phyloP scores from a whole-genome alignment of 1,284 basidiomycete species.

The Malassezia vespertilionis region DNA sequence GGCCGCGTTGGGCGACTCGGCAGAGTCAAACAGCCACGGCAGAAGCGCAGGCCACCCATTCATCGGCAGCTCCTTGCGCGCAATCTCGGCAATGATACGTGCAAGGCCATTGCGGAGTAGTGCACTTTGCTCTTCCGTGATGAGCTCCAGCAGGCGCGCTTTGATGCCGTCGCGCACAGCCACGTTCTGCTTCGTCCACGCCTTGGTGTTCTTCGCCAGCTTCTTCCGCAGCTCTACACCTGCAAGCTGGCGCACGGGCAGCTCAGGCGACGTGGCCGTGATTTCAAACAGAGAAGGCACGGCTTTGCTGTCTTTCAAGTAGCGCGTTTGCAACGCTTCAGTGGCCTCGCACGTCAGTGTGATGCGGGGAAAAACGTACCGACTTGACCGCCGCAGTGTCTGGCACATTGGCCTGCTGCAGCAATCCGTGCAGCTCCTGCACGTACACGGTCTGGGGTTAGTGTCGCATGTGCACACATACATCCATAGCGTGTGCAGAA shows the following conservation, averaged over 20 bases:
- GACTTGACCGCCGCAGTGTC: conserved; percentile 44
- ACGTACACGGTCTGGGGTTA: conserved; percentile 20
- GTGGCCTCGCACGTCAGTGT: conserved; percentile 67
- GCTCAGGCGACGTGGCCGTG: conserved; percentile 69
- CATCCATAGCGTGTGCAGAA: conserved; percentile 1
- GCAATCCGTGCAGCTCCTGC: conserved; percentile 38
- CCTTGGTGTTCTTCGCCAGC: conserved; percentile 63
- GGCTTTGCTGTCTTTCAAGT: conserved; percentile 76
- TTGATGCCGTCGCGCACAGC: conserved; percentile 75
- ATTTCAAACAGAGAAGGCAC: conserved; percentile 85
- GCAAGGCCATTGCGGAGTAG: conserved; percentile 67
- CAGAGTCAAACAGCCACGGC: conserved; percentile 73
- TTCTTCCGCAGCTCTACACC: conserved; percentile 97
- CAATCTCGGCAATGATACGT: conserved; percentile 85
- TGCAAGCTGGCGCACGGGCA: conserved; percentile 77
- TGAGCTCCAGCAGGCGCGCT: conserved; percentile 65
- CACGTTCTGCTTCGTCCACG: conserved; percentile 69
- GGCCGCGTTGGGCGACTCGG: conserved; percentile 58
- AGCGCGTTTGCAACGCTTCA: conserved; percentile 56
- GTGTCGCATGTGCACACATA: conserved; percentile 2
- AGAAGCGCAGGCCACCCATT: conserved; percentile 78
- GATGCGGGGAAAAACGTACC: conserved; percentile 18
- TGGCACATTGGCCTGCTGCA: conserved; percentile 44
- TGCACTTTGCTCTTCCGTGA: conserved; percentile 68
- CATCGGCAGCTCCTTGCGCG: conserved; percentile 71